Evolutionary conservation across 2,329 filamentous ascomycete species (phyloP).

Genomic region (Verticillium isaacii): DNA sequence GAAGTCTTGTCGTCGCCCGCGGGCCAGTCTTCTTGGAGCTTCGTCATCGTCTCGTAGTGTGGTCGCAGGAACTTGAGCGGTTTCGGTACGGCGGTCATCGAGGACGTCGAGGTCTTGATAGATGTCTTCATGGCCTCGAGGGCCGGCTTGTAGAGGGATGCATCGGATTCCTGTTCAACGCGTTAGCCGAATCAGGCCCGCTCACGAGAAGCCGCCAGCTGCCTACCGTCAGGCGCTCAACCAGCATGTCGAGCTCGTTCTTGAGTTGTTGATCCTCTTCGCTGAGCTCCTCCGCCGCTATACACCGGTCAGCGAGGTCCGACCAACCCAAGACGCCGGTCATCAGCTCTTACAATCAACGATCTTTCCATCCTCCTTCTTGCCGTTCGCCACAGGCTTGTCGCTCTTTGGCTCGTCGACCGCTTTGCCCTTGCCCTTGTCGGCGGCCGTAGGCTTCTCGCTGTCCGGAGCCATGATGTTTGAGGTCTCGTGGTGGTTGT

Average conservation of each 20-base stretch:
- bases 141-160: conserved; percentile 82
- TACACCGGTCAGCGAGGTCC: conserved; percentile 26
- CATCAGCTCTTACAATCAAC: conserved; percentile 27
- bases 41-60: conserved; percentile 86
- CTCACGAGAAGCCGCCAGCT: conserved; percentile 3
- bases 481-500: conserved; percentile 14
- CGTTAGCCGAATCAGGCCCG: conserved; percentile 9
- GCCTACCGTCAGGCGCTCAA: conserved; percentile 83
- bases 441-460: conserved; percentile 75
- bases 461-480: conserved; percentile 86
- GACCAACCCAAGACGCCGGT: background rate
- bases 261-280: conserved; percentile 99
- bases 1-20: conserved; percentile 80
- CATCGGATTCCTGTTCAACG: conserved; percentile 68
- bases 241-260: conserved; percentile 95
- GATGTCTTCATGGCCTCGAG: conserved; percentile 96
- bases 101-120: conserved; percentile 98
- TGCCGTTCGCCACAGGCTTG: conserved; percentile 65
- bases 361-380: conserved; percentile 68
- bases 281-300: conserved; percentile 75
- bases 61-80: conserved; percentile 96
- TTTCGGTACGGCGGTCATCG: conserved; percentile 98
- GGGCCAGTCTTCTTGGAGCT: conserved; percentile 86
- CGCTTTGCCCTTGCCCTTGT: conserved; percentile 97
- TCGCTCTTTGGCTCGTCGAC: conserved; percentile 66